Evolutionary conservation across 352 stramenopile genomes (phyloP).

Genomic region (Ophiocytium majus): DNA sequence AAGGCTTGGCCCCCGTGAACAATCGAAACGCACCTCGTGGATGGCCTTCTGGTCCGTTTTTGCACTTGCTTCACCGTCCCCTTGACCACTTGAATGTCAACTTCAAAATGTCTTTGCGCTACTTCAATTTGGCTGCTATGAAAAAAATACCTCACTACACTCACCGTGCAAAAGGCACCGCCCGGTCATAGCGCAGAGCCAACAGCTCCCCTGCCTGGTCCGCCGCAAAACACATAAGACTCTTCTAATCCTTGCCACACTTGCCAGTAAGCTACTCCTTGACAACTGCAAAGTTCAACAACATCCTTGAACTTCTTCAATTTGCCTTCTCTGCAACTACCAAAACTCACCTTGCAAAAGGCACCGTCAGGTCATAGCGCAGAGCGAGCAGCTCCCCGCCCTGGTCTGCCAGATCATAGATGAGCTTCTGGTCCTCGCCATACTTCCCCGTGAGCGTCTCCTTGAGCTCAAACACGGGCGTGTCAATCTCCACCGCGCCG

Average conservation of each 20-base stretch:
- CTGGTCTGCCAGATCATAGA: slow-evolving; percentile 98
- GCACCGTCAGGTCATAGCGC: slow-evolving; percentile 94
- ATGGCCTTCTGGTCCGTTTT: too few relatives aligned
- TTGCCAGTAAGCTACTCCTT: slow-evolving; percentile 98
- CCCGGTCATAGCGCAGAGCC: slow-evolving; percentile 85
- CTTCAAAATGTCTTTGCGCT: too few relatives aligned
- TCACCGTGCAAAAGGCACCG: slow-evolving; percentile 98
- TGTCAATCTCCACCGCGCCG: slow-evolving; percentile 95
- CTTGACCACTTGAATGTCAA: too few relatives aligned
- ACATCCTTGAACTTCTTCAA: too few relatives aligned
- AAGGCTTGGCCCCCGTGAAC: too few relatives aligned
- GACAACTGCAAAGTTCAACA: too few relatives aligned
- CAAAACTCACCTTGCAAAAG: slow-evolving; percentile 85
- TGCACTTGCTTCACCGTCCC: too few relatives aligned
- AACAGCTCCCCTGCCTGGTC: slow-evolving; percentile 78
- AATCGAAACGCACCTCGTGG: too few relatives aligned
- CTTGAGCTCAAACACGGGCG: slow-evolving; percentile 97
- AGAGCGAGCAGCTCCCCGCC: slow-evolving; percentile 62
- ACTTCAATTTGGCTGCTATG: too few relatives aligned
- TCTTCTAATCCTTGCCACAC: slow-evolving; percentile 97
- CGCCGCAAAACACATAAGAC: slow-evolving; percentile 97
- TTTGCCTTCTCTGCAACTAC: too few relatives aligned
- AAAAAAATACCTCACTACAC: too few relatives aligned
- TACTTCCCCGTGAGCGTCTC: slow-evolving; percentile 98
- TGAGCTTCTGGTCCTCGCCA: slow-evolving; percentile 97